Percentiles rank a stretch among this genome's conserved stretches.
Evolutionary conservation across 139 green algal genomes (phyloP).

Genomic region (Auxenochlorella pyrenoidosa): DNA sequence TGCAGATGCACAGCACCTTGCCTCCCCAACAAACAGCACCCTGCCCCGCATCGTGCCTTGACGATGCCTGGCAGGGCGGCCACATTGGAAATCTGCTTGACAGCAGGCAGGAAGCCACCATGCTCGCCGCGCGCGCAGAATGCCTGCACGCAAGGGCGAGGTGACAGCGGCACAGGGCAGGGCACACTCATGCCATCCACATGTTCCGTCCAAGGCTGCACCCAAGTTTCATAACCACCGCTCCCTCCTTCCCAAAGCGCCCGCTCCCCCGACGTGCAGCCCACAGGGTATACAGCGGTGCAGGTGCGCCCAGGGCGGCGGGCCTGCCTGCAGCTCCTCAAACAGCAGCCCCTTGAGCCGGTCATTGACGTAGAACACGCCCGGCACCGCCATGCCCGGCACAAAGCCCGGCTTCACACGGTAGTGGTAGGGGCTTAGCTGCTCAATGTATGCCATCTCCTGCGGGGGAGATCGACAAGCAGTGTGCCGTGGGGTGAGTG

Average conservation of each 20-base stretch:
- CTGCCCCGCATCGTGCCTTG: slow-evolving; percentile 31
- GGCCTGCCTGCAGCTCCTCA: slow-evolving; percentile 73
- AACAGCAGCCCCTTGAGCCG: slow-evolving; percentile 76
- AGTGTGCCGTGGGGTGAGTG: too few relatives aligned
- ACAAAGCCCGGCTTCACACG: slow-evolving; percentile 89
- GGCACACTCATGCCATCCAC: too few relatives aligned
- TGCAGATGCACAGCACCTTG: neutral
- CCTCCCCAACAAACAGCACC: neutral
- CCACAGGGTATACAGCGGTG: neutral
- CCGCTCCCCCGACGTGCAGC: too few relatives aligned
- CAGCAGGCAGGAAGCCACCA: slow-evolving; percentile 88
- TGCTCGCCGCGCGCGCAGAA: slow-evolving; percentile 47
- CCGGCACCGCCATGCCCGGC: slow-evolving; percentile 82
- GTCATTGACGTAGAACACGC: slow-evolving; percentile 87
- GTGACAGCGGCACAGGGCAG: neutral
- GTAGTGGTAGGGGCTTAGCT: slow-evolving; percentile 75
- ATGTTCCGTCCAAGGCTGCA: too few relatives aligned
- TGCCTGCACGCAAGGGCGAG: slow-evolving; percentile 1
- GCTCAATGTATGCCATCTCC: slow-evolving; percentile 54
- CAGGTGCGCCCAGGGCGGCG: too few relatives aligned
- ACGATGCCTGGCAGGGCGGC: slow-evolving; percentile 90
- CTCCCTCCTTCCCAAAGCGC: too few relatives aligned
- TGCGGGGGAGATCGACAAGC: slow-evolving; percentile 5
- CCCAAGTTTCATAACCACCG: too few relatives aligned
- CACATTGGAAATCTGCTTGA: slow-evolving; percentile 94